Evolutionary conservation across 495 filamentous ascomycete species (phyloP), one percentile per base, ranked within the genome.

Genomic region (Lophiotrema nucula): DNA sequence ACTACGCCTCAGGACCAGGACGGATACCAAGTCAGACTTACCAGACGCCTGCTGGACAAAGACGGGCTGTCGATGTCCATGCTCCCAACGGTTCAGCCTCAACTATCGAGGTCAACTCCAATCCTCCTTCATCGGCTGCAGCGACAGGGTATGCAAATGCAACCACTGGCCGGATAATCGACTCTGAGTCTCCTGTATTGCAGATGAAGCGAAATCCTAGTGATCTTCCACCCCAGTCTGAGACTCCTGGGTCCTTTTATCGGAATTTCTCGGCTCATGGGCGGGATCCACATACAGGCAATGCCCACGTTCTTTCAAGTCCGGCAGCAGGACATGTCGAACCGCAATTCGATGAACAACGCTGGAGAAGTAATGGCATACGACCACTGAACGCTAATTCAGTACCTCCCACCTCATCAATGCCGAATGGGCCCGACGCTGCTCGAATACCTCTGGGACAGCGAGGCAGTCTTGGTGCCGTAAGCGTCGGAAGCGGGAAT

Each of bases 51-150:
- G 76, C 77, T 11, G 72, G 73, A 16, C 80, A 81, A 65, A 76
- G 77, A 56, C 75, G 79, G 27, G 62, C 78, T 8, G 73, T 79
- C 13, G 81, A 83, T 55, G 61, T 80, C 12, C 70, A 77, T 49
- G 78, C 76, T 10, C 74, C 78, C 10, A 80, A 80, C 61, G 79
- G 81, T 24, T 83, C 80, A 4, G 79, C 76, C 37, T 83, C 80
- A 4, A 82, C 81, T 8, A 78, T 81, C 37, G 75, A 64, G 31
- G 37, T 55, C 11, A 35, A 25, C 11, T 69, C 79, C 4, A 80
- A 84, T 58, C 78, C 74, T 43, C 69, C 69, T 15, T 79, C 77
- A 12, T 74, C 73, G 4, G 72, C 70, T 74, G 12, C 39, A 4
- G 50, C 22, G 13, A 25, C 24, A 11, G 39, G 39, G 6, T 21